These are phyloP conservation scores for Lactarius sp. DNA, from an alignment of 768 basidiomycete genomes.

Conservation along the genomic window DNA sequence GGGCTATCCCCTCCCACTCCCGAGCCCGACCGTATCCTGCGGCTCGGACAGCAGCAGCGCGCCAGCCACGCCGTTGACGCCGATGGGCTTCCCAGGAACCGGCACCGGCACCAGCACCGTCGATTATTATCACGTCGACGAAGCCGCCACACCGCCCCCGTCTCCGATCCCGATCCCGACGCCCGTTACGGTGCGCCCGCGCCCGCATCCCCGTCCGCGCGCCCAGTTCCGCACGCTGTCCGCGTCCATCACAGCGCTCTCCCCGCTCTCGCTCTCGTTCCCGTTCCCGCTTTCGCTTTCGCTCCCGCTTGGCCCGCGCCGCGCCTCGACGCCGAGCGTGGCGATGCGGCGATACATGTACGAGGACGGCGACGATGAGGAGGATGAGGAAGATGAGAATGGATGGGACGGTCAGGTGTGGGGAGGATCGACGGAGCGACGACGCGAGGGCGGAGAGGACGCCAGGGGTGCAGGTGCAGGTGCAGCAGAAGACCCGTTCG, in stretches of 20 bases:
- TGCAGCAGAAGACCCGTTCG: conserved; percentile 10
- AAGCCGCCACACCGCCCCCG: neutral
- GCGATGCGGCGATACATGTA: neutral
- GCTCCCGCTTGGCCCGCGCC: conserved; percentile 11
- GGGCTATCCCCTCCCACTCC: neutral
- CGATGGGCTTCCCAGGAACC: neutral
- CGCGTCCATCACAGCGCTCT: conserved; percentile 10
- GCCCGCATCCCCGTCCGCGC: conserved; percentile 5
- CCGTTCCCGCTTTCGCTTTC: conserved; percentile 10
- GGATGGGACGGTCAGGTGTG: neutral
- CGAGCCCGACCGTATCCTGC: conserved; percentile 11
- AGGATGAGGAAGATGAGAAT: neutral
- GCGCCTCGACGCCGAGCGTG: conserved; percentile 1
- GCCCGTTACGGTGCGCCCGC: neutral
- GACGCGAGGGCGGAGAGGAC: too few relatives aligned
- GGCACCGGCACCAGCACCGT: neutral
- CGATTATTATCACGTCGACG: neutral
- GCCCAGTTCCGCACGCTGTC: conserved; percentile 12
- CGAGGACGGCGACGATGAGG: neutral
- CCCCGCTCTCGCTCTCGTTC: conserved; percentile 17
- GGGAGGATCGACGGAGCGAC: neutral
- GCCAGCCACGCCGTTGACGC: conserved; percentile 5
- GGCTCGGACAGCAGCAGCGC: neutral
- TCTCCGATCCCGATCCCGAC: too few relatives aligned
- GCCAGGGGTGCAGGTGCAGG: too few relatives aligned